Base-by-base conservation (phyloP, 208 protist genomes). In the Leishmania guyanensis region DNA sequence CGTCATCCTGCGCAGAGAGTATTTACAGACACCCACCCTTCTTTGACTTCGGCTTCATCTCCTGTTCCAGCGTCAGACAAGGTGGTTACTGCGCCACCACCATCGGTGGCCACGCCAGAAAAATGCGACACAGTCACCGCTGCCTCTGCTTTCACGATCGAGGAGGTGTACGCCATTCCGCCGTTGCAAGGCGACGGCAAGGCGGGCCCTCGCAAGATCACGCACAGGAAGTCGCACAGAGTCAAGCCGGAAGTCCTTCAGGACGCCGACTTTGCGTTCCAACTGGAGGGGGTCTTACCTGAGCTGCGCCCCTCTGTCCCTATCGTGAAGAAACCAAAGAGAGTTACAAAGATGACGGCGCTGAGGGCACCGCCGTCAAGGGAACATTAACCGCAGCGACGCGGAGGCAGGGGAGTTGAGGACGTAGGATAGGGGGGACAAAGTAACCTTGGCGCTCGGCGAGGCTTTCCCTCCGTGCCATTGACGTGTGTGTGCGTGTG, bases 261-360 rank as follows among this genome's bases (percentile, higher is more conserved):
- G 71, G 81, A 85, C 39, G 76, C 66, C 50, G 81, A 85, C 48
- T 85, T 85, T 20, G 81, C 77, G 12, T 81, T 69, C 54, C 75
- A 74, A 48, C 71, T 85, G 60, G 70, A 74, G 56, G 81, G 69
- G 46, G 53, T 66, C 76, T 81, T 69, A 29, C 81, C 70, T 0
- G 81, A 81, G 69, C 77, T 36, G 36, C 81, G n/a, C 39, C 58
- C 17, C 2, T 50, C 77, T n/a, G 70, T 81, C 10, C 29, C 46
- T 17, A 48, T 81, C n/a, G 36, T 75, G 33, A 77, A 80, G 76
- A 73, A 80, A 51, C 51, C 81, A 48, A 65, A 65, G 50, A 64
- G 71, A 1, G 3, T 54, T 2, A 29, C 10, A 12, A 85, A 81
- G 77, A 74, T 50, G 51, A 14, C 46, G 9, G 77, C 75, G 2